Evolutionary conservation across 2,329 filamentous ascomycete genomes (phyloP), one percentile per base, ranked within the genome.

Genomic region (Ascochyta pisi): DNA sequence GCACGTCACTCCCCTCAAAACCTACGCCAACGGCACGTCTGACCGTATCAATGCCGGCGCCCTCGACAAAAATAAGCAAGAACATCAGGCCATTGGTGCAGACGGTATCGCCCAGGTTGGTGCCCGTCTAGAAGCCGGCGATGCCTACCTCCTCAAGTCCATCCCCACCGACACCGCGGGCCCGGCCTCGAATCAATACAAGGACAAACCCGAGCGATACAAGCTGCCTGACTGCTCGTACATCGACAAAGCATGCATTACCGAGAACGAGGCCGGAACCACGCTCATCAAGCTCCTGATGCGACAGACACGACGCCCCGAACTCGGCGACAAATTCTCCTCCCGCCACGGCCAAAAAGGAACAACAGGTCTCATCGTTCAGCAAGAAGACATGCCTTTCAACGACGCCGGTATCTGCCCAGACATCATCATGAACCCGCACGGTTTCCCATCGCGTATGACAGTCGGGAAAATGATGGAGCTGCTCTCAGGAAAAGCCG

Each of bases 401-500:
- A 90, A 90, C 33, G 95, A 99, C 77, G 82, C 84, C 48, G 96
- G 95, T 2, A 86, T 99, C 64, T 89, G 88, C n/a, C 95, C 95
- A 0, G 95, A 99, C 77, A 97, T 99, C 65, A 99, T 99, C 85
- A 99, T 99, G 95, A 99, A 99, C 81, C 95, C 96, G 0, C 95
- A 99, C 79, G 95, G 95, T 87, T 99, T 99, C 83, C 95, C 95
- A 1, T 98, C 94, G 29, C 95, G 95, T 76, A 99, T 99, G 95
- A 99, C 95, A 50, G 95, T 99, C 60, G 95, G 95, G 29, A 99
- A 99, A 78, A 90, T 99, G 82, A 86, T 99, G 46, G 95, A 99
- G 74, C 90, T 96, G 40, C 83, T 99, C 15, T 92, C 93, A 0
- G 95, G 95, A 62, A 99, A 99, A 77, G 95, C 95, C 0, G 92